Evolutionary conservation across 192 early-diverging fungal genomes (phyloP).

Genomic region (Gaertneriomyces sp.): DNA sequence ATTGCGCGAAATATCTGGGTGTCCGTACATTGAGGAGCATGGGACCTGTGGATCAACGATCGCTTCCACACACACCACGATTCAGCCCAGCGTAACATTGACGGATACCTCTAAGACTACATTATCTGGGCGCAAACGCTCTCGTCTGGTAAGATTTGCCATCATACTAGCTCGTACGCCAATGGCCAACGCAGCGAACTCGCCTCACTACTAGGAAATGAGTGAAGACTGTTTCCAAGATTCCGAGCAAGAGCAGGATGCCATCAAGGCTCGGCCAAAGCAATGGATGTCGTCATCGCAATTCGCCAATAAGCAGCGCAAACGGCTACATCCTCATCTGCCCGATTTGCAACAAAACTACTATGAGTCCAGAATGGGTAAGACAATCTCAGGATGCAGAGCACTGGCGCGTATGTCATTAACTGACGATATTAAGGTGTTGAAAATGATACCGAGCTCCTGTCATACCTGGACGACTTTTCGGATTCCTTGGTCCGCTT

Average conservation of each 20-base stretch:
- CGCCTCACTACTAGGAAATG: not conserved
- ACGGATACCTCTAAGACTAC: too few species aligned
- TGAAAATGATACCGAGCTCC: not conserved
- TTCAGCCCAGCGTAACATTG: too few species aligned
- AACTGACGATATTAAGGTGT: slow-evolving; percentile 4
- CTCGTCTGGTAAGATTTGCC: slow-evolving; percentile 1
- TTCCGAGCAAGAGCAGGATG: not conserved
- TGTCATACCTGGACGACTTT: slow-evolving; percentile 43
- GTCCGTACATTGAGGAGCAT: not conserved
- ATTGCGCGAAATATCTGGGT: not conserved
- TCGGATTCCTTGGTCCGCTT: slow-evolving; percentile 66
- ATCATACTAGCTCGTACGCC: not conserved
- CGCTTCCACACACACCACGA: too few species aligned
- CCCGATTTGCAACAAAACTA: slow-evolving; percentile 71
- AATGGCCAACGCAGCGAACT: not conserved
- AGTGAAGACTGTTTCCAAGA: not conserved
- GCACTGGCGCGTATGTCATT: slow-evolving; percentile 16
- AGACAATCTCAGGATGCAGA: not conserved
- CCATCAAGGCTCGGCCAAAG: not conserved
- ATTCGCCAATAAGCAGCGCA: not conserved
- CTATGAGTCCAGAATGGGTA: slow-evolving; percentile 38
- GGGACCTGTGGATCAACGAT: not conserved
- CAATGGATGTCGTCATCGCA: slow-evolving; percentile 3
- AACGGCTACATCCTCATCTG: slow-evolving; percentile 45
- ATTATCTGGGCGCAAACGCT: too few species aligned